These are phyloP conservation scores for Cytospora chrysosperma DNA, from an alignment of 2,329 filamentous ascomycete species.

Conservation along the genomic window DNA sequence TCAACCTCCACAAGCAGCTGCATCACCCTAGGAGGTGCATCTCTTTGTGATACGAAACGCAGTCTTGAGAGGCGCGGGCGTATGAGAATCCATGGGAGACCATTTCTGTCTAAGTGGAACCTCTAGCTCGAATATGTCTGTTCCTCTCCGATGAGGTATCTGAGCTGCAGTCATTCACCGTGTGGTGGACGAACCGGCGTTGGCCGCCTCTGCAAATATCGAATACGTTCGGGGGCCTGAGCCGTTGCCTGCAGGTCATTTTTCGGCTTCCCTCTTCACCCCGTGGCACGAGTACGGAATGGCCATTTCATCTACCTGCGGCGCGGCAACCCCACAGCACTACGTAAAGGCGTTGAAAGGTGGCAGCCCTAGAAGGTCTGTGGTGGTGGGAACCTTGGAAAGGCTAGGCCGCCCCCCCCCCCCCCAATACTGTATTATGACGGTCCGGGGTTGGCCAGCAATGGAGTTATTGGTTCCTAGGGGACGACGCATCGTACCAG, in stretches of 20 bases:
- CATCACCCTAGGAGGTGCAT: slow-evolving; percentile 2
- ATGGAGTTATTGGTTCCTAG: slow-evolving; percentile 1
- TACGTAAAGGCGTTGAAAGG: background rate
- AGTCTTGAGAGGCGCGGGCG: background rate
- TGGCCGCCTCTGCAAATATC: background rate
- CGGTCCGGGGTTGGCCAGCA: slow-evolving; percentile 1
- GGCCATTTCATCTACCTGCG: background rate
- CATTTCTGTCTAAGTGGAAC: slow-evolving; percentile 2
- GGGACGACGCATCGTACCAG: slow-evolving; percentile 13
- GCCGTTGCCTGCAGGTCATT: slow-evolving; percentile 15
- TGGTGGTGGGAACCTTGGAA: background rate
- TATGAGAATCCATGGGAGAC: background rate
- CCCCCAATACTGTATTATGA: background rate
- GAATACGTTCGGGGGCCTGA: slow-evolving; percentile 1
- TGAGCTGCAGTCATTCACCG: background rate
- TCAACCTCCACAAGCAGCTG: background rate
- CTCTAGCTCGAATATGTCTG: background rate
- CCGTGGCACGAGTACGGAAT: background rate
- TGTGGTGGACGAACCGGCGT: background rate
- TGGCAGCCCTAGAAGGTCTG: background rate
- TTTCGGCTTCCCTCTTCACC: background rate
- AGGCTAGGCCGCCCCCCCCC: background rate
- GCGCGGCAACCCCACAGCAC: background rate
- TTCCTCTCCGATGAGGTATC: background rate
- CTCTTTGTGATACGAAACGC: slow-evolving; percentile 1